Conservation (phyloP, 2,329 filamentous ascomycete species). For the Nannizziopsis arthrosporioides region DNA sequence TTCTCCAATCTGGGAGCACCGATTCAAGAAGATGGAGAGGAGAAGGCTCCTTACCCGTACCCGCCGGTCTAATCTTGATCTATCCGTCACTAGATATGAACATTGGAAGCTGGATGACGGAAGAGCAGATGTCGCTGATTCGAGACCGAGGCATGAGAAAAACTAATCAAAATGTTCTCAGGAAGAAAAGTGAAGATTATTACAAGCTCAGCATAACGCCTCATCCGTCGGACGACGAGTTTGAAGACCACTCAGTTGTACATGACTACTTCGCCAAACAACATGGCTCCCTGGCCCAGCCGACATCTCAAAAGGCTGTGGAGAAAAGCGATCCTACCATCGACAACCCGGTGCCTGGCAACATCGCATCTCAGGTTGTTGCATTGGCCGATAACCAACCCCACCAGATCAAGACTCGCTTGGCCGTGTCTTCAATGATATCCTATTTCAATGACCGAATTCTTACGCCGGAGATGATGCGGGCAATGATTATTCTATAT, state of each 20-base stretch:
- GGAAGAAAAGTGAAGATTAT: slow-evolving; percentile 81
- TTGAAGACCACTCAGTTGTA: slow-evolving; percentile 30
- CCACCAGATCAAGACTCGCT: slow-evolving; percentile 58
- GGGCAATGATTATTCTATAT: slow-evolving; percentile 96
- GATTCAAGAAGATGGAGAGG: slow-evolving; percentile 46
- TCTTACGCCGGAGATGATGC: slow-evolving; percentile 94
- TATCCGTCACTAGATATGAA: slow-evolving; percentile 94
- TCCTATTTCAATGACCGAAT: slow-evolving; percentile 96
- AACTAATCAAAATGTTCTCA: slow-evolving; percentile 65
- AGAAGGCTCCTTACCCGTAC: slow-evolving; percentile 54
- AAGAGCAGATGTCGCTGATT: slow-evolving; percentile 92
- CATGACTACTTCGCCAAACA: slow-evolving; percentile 24
- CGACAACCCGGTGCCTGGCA: slow-evolving; percentile 23
- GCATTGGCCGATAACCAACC: slow-evolving; percentile 30
- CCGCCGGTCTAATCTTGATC: slow-evolving; percentile 70
- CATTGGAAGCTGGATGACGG: slow-evolving; percentile 97
- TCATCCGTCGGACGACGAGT: slow-evolving; percentile 66
- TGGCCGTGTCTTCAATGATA: slow-evolving; percentile 93
- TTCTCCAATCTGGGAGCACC: slow-evolving; percentile 60
- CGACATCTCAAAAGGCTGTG: background rate
- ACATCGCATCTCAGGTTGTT: slow-evolving; percentile 28
- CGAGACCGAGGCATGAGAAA: slow-evolving; percentile 67
- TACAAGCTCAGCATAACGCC: slow-evolving; percentile 72
- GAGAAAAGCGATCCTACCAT: slow-evolving; percentile 17
- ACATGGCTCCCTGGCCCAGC: slow-evolving; percentile 3